These are phyloP conservation scores for Populus pruinosa DNA, from an alignment of 345 rosid species.

Conservation along the genomic window DNA sequence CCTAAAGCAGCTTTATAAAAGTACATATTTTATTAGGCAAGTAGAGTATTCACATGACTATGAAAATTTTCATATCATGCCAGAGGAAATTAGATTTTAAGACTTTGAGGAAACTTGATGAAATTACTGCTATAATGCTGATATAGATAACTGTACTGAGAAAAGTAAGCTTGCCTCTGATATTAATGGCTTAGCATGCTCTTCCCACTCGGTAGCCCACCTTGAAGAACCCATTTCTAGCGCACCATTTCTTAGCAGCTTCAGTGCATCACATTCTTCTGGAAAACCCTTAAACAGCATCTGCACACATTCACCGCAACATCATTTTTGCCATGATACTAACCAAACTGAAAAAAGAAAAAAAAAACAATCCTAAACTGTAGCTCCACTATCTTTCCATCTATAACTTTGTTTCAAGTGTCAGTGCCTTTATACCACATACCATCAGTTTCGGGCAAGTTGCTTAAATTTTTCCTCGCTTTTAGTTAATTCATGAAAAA, in stretches of 20 bases:
- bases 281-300: constrained; percentile 89
- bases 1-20: background rate
- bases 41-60: background rate
- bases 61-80: background rate
- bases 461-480: too few species aligned
- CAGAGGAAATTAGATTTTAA: background rate
- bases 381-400: too few species aligned
- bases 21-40: background rate
- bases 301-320: constrained; percentile 29
- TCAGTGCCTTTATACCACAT: background rate
- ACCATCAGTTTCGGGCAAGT: background rate
- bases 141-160: background rate
- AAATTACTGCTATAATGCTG: background rate
- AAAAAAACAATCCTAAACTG: background rate
- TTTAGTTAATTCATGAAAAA: background rate
- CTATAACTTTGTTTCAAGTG: too few species aligned
- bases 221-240: constrained; percentile 65
- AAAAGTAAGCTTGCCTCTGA: constrained; percentile 16
- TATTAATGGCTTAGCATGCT: constrained; percentile 73
- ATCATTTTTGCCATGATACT: background rate
- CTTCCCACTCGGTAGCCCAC: constrained; percentile 93
- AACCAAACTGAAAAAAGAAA: background rate
- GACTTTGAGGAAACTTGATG: background rate
- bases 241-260: constrained; percentile 60
- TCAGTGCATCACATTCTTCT: constrained; percentile 49